Base-by-base conservation (phyloP, 192 early-diverging fungal genomes). In the Coemansia reversa region DNA sequence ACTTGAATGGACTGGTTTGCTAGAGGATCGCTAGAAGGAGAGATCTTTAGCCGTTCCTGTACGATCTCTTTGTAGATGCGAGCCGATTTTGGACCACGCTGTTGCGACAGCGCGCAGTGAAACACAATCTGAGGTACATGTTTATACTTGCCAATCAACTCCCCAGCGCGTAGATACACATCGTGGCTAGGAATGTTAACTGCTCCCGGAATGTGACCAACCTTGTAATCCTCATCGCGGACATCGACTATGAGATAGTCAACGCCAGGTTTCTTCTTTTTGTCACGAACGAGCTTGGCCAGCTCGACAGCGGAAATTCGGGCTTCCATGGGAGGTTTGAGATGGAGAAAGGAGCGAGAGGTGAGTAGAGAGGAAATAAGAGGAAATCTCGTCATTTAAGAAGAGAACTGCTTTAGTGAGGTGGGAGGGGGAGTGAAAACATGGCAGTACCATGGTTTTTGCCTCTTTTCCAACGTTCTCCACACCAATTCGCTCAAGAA, bases 31-130 rank as follows among this genome's bases (percentile, higher is more conserved):
- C 52, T 51, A 20, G 48, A 27, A 9, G 49, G 55, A 1, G 67
- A 63, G 18, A 54, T 48, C 23, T 64, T 60, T 2, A 65, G 62
- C 5, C 65, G 32, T 19, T 68, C 63, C 9, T 66, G 27, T 29
- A 84, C 58, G 4, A 79, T 67, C 28, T 89, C 85, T 0, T 56
- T 69, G 72, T 89, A 91, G 14, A 86, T 84, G 19, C 81, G 70
- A 3, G 91, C 91, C 16, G 84, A 84, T 62, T 88, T 91, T 61
- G 90, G 90, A 4, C 90, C 91, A 51, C 91, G 84, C 5, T 88
- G 85, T 81, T 95, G 93, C 19, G 92, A 94, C 20, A 93, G 68
- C 2, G 91, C 88, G 63, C 95, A 97, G 67, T 95, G 94, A 62
- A 97, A 95, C 63, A 90, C 81, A 4, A 97, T 63, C 23, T 76